Conservation (phyloP, 1,284 basidiomycete species). For the Amylostereum areolatum region DNA sequence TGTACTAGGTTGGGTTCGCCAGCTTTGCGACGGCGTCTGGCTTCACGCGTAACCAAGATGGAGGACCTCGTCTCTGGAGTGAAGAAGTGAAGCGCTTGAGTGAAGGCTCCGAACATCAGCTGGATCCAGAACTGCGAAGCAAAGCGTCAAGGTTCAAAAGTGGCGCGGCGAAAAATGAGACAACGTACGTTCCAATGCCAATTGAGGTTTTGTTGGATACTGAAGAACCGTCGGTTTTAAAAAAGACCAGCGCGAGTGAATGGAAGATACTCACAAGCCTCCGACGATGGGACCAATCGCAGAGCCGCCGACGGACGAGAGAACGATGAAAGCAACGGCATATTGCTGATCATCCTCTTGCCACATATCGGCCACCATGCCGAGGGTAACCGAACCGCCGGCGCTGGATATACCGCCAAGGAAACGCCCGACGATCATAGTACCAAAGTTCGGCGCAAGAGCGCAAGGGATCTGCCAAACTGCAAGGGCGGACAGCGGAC, state of each 20-base stretch:
- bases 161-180: background rate
- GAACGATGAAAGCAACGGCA: conserved; percentile 15
- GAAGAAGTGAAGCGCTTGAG: conserved; percentile 12
- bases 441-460: conserved; percentile 12
- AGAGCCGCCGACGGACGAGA: conserved; percentile 14
- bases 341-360: conserved; percentile 13
- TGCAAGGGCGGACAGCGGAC: background rate
- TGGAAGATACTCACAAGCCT: background rate
- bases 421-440: conserved; percentile 12
- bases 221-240: background rate
- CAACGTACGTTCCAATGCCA: conserved; percentile 11
- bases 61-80: conserved; percentile 13
- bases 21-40: conserved; percentile 10
- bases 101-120: conserved; percentile 12
- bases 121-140: conserved; percentile 12
- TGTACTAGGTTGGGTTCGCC: conserved; percentile 9
- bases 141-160: background rate
- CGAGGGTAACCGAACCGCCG: conserved; percentile 15
- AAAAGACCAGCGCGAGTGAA: no score
- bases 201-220: conserved; percentile 8
- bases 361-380: conserved; percentile 17
- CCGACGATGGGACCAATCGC: conserved; percentile 14
- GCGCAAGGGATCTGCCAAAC: conserved; percentile 17
- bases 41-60: conserved; percentile 12
- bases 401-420: conserved; percentile 14